phyloP scores from a whole-genome alignment of 2,329 filamentous ascomycete species.

The Pyricularia grisea region DNA sequence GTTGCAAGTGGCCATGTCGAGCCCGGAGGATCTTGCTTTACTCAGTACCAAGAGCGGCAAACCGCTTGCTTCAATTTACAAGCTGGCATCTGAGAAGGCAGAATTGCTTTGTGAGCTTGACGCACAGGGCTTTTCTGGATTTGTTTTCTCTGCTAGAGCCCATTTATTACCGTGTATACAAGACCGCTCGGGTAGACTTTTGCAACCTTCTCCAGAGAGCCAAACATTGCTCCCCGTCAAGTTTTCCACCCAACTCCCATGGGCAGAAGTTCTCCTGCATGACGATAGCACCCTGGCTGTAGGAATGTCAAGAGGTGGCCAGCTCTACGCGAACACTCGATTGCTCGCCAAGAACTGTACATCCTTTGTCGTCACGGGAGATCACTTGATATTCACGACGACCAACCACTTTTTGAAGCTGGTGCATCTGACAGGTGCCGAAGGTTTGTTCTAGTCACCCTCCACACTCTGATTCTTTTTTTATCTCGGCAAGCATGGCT shows the following conservation, averaged over 20 bases:
- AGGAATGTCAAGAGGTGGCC: slow-evolving; percentile 66
- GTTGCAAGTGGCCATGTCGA: slow-evolving; percentile 12
- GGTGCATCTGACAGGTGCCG: slow-evolving; percentile 62
- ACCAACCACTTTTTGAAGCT: slow-evolving; percentile 91
- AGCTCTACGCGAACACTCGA: slow-evolving; percentile 67
- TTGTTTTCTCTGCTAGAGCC: slow-evolving; percentile 8
- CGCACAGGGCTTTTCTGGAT: neutral
- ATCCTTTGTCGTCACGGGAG: slow-evolving; percentile 73
- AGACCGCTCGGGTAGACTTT: slow-evolving; percentile 34
- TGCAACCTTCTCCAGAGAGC: slow-evolving; percentile 23
- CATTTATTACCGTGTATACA: slow-evolving; percentile 26
- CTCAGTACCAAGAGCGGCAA: neutral
- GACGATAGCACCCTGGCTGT: slow-evolving; percentile 34
- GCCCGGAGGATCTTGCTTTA: neutral
- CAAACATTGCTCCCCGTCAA: slow-evolving; percentile 24
- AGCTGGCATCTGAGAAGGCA: neutral
- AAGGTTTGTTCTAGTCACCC: slow-evolving; percentile 39
- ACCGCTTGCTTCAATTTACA: neutral
- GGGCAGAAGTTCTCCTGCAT: slow-evolving; percentile 37
- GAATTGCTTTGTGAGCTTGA: neutral
- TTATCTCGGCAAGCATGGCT: neutral
- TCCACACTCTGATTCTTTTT: neutral
- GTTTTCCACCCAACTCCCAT: slow-evolving; percentile 40
- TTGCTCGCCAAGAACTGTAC: slow-evolving; percentile 80
- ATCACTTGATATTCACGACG: slow-evolving; percentile 86